These are phyloP conservation scores for Magnolia officinalis DNA, from an alignment of 164 flowering plant species.

Conservation along the genomic window DNA sequence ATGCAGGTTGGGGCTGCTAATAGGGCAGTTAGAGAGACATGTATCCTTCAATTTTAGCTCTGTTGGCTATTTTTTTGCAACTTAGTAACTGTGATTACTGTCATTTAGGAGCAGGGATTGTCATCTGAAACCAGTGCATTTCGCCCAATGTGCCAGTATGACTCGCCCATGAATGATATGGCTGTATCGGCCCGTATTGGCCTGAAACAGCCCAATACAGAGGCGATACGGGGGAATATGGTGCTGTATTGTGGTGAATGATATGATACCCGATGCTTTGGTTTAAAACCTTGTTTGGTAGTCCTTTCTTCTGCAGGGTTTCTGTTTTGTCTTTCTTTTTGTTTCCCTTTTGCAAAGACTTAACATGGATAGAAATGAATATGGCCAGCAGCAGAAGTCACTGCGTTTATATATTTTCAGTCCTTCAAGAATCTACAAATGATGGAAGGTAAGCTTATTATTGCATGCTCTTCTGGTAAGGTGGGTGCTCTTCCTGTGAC, in stretches of 20 bases:
- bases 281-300: not conserved
- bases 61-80: not conserved
- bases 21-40: slow-evolving; percentile 92
- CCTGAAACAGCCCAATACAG: too few species aligned
- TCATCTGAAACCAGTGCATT: too few species aligned
- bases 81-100: not conserved
- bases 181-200: too few species aligned
- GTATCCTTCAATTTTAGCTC: slow-evolving; percentile 41
- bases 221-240: too few species aligned
- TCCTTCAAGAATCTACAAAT: slow-evolving; percentile 41
- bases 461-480: not conserved
- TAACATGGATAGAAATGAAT: slow-evolving; percentile 68
- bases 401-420: slow-evolving; percentile 59
- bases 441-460: slow-evolving; percentile 46
- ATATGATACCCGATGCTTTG: not conserved
- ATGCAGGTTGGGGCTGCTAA: slow-evolving; percentile 78
- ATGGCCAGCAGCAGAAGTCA: slow-evolving; percentile 91
- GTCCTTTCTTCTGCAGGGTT: not conserved
- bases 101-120: not conserved
- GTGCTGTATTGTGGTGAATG: not conserved
- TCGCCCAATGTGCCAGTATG: too few species aligned
- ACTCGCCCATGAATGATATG: too few species aligned
- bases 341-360: slow-evolving; percentile 8
- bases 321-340: slow-evolving; percentile 1
- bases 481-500: too few species aligned